Percentiles rank a stretch among this genome's conserved stretches.
These are phyloP conservation scores for Gliomastix tumulicola DNA, from an alignment of 2,329 filamentous ascomycete genomes.

Conservation along the genomic window DNA sequence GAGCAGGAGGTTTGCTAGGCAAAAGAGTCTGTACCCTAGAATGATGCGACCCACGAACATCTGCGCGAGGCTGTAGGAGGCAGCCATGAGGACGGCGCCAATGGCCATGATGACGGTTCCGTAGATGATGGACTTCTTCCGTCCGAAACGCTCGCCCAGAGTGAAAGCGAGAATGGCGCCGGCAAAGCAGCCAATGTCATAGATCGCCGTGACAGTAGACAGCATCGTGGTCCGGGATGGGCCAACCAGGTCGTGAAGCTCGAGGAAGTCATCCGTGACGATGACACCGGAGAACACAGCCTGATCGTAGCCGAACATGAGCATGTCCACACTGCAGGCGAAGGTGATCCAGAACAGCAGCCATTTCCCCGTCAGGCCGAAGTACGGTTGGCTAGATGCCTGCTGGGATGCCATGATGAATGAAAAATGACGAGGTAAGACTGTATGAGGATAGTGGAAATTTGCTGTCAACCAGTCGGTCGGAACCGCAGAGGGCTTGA, in stretches of 20 bases:
- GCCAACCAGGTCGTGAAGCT: conserved; percentile 32
- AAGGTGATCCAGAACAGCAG: conserved; percentile 5
- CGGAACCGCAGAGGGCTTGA: no score
- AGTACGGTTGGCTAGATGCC: conserved; percentile 3
- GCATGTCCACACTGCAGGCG: conserved; percentile 6
- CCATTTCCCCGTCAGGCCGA: conserved; percentile 5
- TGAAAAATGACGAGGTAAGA: no score
- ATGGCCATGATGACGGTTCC: conserved; percentile 2
- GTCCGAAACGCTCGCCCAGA: conserved; percentile 35
- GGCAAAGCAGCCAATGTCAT: conserved; percentile 40
- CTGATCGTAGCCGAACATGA: conserved; percentile 28
- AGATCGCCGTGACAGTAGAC: conserved; percentile 21
- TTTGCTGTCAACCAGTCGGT: no score
- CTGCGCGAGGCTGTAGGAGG: conserved; percentile 3
- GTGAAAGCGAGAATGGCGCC: conserved; percentile 30
- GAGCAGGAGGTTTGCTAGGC: no score
- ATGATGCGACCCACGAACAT: conserved; percentile 19
- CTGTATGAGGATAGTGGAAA: background rate
- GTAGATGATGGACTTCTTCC: conserved; percentile 26
- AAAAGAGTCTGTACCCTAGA: conserved; percentile 4
- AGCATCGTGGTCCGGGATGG: conserved; percentile 16
- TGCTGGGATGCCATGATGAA: background rate
- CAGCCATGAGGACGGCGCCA: background rate
- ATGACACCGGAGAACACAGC: conserved; percentile 46
- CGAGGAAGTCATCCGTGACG: conserved; percentile 39